Evolutionary conservation across 2,329 filamentous ascomycete species (phyloP).

Genomic region (Alternaria sp.): DNA sequence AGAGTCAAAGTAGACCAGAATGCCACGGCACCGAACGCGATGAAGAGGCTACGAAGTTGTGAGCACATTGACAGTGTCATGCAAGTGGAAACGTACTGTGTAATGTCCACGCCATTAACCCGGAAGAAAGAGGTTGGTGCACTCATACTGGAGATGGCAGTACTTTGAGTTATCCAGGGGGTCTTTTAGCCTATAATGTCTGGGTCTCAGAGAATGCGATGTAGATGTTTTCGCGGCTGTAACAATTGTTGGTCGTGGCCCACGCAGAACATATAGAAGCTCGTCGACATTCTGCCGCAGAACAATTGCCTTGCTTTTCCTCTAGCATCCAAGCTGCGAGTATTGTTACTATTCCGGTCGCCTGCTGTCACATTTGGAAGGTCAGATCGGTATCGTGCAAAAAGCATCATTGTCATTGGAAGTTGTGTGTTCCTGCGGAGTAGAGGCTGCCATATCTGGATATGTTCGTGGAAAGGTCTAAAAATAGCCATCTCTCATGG

Average conservation of each 20-base stretch:
- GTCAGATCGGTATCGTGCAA: background rate
- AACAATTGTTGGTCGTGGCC: background rate
- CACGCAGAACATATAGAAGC: background rate
- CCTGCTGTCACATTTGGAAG: background rate
- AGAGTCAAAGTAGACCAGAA: slow-evolving; percentile 51
- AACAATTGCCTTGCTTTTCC: background rate
- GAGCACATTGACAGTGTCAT: background rate
- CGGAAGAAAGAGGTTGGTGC: background rate
- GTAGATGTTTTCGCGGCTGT: background rate
- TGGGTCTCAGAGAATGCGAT: background rate
- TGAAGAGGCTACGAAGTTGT: slow-evolving; percentile 10
- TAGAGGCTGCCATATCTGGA: background rate
- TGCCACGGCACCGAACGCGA: slow-evolving; percentile 21
- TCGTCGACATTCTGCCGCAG: background rate
- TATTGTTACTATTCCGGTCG: background rate
- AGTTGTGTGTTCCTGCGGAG: background rate
- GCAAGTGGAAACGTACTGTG: background rate
- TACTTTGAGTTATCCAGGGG: background rate
- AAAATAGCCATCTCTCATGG: background rate
- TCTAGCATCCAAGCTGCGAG: background rate
- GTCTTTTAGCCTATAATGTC: background rate
- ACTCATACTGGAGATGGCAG: background rate
- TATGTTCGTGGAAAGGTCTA: background rate
- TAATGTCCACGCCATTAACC: background rate
- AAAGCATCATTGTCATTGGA: background rate